Evolutionary conservation across 257 asterid species (phyloP).

Genomic region (Nicotiana knightiana): DNA sequence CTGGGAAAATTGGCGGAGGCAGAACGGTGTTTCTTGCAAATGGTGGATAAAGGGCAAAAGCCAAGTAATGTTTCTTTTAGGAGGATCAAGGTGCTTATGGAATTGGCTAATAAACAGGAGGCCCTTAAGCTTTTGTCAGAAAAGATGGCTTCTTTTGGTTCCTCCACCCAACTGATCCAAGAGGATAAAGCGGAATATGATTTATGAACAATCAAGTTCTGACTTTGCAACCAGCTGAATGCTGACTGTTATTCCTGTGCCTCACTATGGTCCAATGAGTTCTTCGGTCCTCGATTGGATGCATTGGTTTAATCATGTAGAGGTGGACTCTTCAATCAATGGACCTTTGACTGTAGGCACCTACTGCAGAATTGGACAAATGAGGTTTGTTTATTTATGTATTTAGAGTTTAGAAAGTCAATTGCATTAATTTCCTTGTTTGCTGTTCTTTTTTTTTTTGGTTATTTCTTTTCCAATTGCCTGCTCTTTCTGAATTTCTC

Average conservation of each 20-base stretch:
- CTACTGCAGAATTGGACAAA: background rate
- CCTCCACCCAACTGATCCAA: constrained; percentile 18
- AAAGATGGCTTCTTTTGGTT: constrained; percentile 66
- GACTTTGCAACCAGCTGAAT: background rate
- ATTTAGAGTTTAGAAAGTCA: background rate
- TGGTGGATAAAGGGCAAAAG: constrained; percentile 79
- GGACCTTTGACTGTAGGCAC: background rate
- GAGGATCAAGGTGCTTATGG: constrained; percentile 91
- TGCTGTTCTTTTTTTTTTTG: no score
- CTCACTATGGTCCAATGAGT: background rate
- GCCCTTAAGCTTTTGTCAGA: constrained; percentile 41
- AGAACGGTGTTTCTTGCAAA: constrained; percentile 85
- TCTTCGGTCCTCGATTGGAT: background rate
- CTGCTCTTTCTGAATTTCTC: background rate
- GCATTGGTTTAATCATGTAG: background rate
- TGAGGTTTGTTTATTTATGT: background rate
- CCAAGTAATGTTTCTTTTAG: constrained; percentile 74
- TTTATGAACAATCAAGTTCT: background rate
- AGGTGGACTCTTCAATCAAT: background rate
- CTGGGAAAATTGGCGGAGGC: constrained; percentile 72
- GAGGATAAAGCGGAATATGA: background rate
- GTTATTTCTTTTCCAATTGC: background rate
- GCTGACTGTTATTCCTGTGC: background rate
- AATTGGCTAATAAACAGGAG: constrained; percentile 56
- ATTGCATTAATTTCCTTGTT: background rate